These are phyloP conservation scores for Fagopyrum tataricum DNA, from an alignment of 148 eudicot genomes.

Conservation along the genomic window DNA sequence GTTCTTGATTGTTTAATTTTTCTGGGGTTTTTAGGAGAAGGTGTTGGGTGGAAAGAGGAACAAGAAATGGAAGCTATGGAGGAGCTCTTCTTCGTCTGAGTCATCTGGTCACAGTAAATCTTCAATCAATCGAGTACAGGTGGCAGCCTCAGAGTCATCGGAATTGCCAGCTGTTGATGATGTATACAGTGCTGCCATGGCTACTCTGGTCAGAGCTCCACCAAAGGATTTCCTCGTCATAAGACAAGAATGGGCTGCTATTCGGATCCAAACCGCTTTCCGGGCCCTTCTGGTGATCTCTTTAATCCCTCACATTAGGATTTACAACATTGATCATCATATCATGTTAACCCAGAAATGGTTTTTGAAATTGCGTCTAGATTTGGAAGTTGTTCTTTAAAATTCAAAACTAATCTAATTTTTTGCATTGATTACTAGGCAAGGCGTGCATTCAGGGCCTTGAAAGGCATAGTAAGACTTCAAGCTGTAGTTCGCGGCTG, in stretches of 20 bases:
- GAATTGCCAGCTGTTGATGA: constrained; percentile 24
- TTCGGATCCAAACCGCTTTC: constrained; percentile 77
- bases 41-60: constrained; percentile 40
- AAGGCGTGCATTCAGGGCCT: constrained; percentile 68
- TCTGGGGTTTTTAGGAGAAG: constrained; percentile 39
- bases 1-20: not conserved
- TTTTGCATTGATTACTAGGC: constrained; percentile 32
- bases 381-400: not conserved
- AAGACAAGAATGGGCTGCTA: constrained; percentile 83
- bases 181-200: constrained; percentile 67
- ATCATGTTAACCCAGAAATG: not conserved
- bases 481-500: constrained; percentile 87
- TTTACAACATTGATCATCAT: not conserved
- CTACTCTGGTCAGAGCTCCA: constrained; percentile 66
- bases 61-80: constrained; percentile 82
- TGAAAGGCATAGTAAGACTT: constrained; percentile 69
- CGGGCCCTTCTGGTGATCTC: constrained; percentile 69
- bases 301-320: not conserved
- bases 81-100: constrained; percentile 20
- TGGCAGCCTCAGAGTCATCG: constrained; percentile 32
- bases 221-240: constrained; percentile 60
- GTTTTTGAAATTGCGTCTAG: not conserved
- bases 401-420: not conserved
- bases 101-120: not conserved
- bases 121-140: constrained; percentile 26